Percentiles rank a stretch among this genome's conserved stretches.
Evolutionary conservation across 75 land plant species (phyloP).

Genomic region (Sequoiadendron giganteum): DNA sequence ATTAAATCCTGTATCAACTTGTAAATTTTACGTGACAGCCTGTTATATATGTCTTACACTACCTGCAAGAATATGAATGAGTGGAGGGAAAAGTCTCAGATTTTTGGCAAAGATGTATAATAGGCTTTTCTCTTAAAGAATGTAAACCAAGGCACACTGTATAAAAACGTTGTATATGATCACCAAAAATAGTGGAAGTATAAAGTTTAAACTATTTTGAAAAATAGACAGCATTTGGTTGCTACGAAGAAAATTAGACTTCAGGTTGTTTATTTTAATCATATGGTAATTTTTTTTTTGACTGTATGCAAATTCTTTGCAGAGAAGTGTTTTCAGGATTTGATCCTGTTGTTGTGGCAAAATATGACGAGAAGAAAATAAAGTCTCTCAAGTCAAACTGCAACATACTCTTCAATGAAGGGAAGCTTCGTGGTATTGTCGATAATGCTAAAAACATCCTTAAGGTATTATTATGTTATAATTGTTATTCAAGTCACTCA

Average conservation of each 20-base stretch:
- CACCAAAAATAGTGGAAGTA: background rate
- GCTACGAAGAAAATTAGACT: background rate
- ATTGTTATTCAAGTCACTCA: background rate
- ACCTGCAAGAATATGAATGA: background rate
- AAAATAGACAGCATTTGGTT: background rate
- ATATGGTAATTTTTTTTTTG: background rate
- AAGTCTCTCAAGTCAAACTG: constrained; percentile 28
- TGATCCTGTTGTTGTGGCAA: constrained; percentile 47
- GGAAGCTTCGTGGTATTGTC: constrained; percentile 59
- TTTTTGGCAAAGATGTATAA: background rate
- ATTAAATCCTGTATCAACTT: background rate
- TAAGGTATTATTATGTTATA: constrained; percentile 32
- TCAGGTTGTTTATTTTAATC: background rate
- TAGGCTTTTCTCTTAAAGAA: background rate
- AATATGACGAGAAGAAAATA: constrained; percentile 61
- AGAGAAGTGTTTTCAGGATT: constrained; percentile 32
- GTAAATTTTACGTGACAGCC: background rate
- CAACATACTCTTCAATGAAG: constrained; percentile 50
- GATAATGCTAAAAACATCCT: constrained; percentile 68
- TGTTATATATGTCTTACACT: background rate
- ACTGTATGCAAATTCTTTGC: constrained; percentile 6
- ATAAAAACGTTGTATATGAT: background rate
- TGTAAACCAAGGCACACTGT: background rate
- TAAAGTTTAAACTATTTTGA: too few species aligned
- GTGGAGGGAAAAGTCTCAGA: background rate